Evolutionary conservation across 2,329 filamentous ascomycete species (phyloP), one percentile per base, ranked within the genome.

Genomic region (Mollisiaceae sp.): DNA sequence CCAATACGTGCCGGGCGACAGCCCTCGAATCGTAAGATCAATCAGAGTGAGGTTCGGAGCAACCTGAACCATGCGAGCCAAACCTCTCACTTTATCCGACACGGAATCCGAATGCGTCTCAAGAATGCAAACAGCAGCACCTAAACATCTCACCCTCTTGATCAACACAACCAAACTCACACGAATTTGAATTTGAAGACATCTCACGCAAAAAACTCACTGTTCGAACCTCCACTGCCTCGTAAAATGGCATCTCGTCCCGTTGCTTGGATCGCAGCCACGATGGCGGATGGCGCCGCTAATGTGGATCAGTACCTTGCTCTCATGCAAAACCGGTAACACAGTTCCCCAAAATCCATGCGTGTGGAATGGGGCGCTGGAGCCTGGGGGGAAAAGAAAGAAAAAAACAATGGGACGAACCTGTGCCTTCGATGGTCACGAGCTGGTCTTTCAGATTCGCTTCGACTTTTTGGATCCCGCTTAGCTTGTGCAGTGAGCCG

Each of bases 51-150:
- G 84, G 50, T 85, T 87, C 3, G 91, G 84, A 60, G 88, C 89
- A 59, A 97, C 93, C 76, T 98, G 92, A 50, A 99, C 94, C 91
- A 99, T 96, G 72, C 95, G 89, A 67, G 91, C 93, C 47, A 99
- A 82, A 35, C 95, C 95, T 71, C 92, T 88, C 60, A 99, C 93
- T 72, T 91, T 83, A 74, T 90, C 85, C 70, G 81, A 77, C 63
- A 89, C 85, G 64, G 79, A 78, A 43, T 78, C 80, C 55, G 88
- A 85, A 75, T 92, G 89, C 64, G 93, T 96, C 82, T 99, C 95
- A 67, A 99, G 87, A 75, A 99, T 98, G 79, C 94, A 97, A 52
- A 99, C 95, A 54, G 94, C 93, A 36, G 93, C 92, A 76, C 87
- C 91, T 86, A 43, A 43, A 43, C 41, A 18, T 41, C 38, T n/a